Evolutionary conservation across 805 yeast genomes (phyloP).

Genomic region (Cyberlindnera xylosilytica): DNA sequence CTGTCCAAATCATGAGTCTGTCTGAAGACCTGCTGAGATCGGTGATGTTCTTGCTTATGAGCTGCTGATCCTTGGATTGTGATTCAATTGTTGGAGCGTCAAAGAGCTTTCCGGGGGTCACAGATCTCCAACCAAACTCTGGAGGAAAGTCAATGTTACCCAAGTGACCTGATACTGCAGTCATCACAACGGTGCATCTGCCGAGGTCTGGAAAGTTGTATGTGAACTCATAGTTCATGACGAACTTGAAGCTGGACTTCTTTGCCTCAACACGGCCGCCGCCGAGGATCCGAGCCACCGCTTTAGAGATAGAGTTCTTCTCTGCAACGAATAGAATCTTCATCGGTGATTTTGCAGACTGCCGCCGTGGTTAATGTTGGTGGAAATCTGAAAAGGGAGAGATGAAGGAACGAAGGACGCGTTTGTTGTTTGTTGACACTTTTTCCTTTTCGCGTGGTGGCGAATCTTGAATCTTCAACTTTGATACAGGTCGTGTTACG

Average conservation of each 20-base stretch:
- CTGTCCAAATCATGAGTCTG: slow-evolving; percentile 91
- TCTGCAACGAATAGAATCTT: slow-evolving; percentile 92
- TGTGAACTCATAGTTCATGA: slow-evolving; percentile 75
- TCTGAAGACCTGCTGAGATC: slow-evolving; percentile 59
- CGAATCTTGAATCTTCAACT: no score
- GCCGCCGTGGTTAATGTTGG: slow-evolving; percentile 1
- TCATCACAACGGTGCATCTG: slow-evolving; percentile 78
- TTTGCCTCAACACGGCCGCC: slow-evolving; percentile 60
- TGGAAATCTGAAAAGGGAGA: no score
- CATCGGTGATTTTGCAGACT: slow-evolving; percentile 37
- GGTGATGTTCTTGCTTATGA: slow-evolving; percentile 63
- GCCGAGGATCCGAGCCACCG: slow-evolving; percentile 69
- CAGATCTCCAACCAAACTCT: slow-evolving; percentile 52
- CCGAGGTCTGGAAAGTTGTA: slow-evolving; percentile 65
- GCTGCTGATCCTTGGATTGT: slow-evolving; percentile 38
- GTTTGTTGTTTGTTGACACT: slow-evolving; percentile 2
- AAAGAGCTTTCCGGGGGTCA: slow-evolving; percentile 63
- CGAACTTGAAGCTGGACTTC: slow-evolving; percentile 53
- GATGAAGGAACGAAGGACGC: no score
- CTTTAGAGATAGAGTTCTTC: slow-evolving; percentile 90
- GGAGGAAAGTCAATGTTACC: slow-evolving; percentile 62
- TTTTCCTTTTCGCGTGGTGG: neutral
- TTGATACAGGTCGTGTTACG: no score
- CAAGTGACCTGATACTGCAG: slow-evolving; percentile 89
- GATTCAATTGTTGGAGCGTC: slow-evolving; percentile 59